phyloP scores from a whole-genome alignment of 345 rosid species.

The Angophora floribunda region DNA sequence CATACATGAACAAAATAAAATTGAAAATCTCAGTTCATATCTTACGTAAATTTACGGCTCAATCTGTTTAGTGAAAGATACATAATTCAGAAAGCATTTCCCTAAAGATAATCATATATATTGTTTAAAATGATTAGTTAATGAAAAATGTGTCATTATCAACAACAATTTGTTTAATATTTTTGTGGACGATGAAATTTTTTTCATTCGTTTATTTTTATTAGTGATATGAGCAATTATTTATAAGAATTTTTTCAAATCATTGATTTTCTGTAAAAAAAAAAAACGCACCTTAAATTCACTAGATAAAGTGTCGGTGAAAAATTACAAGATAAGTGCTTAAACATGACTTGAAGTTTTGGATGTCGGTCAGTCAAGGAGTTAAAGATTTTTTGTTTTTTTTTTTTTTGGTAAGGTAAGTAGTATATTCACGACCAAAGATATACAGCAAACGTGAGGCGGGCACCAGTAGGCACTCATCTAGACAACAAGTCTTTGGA shows the following conservation, averaged over 20 bases:
- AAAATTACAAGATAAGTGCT: background rate
- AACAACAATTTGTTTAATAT: background rate
- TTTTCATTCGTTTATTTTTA: background rate
- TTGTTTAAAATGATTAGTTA: background rate
- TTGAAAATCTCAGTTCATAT: background rate
- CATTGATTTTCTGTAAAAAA: background rate
- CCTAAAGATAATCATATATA: background rate
- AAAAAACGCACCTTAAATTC: background rate
- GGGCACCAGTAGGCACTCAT: no score
- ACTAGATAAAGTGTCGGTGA: background rate
- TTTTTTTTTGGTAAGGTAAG: no score
- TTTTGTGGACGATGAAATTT: accelerated
- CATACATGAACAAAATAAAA: background rate
- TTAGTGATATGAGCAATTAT: background rate
- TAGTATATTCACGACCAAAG: no score
- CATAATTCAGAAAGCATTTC: background rate
- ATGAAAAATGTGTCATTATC: background rate
- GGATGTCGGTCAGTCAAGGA: background rate
- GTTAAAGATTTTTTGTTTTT: no score
- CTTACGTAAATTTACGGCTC: background rate
- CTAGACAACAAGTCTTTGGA: no score
- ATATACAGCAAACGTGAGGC: no score
- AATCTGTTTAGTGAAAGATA: background rate
- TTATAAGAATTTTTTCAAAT: background rate
- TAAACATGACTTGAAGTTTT: background rate